A percentile compares a stretch with the other conserved stretches of the same genome.
phyloP scores from a whole-genome alignment of 495 filamentous ascomycete species.

The Astrothelium macrocarpum region DNA sequence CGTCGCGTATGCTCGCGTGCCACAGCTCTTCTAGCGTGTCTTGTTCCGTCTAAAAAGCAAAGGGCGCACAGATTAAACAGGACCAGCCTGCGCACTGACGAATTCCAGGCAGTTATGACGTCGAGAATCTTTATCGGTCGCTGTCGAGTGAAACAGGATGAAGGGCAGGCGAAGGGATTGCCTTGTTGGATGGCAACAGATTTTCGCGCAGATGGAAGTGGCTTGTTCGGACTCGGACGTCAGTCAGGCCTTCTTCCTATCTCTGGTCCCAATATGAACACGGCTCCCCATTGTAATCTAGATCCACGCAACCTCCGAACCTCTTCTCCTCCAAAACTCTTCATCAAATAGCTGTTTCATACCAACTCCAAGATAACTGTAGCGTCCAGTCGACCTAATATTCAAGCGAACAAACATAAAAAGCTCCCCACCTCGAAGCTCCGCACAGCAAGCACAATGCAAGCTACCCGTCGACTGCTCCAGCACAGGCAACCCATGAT shows the following conservation, averaged over 20 bases:
- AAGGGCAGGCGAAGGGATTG: background rate
- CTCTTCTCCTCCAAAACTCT: too few relatives aligned
- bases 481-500: slow-evolving; percentile 50
- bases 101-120: background rate
- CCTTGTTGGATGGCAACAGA: background rate
- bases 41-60: background rate
- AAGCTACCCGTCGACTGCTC: slow-evolving; percentile 27
- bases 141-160: background rate
- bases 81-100: background rate
- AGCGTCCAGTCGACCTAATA: too few relatives aligned
- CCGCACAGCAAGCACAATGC: slow-evolving; percentile 21
- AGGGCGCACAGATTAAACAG: background rate
- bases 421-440: background rate
- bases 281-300: background rate
- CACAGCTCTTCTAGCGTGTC: background rate
- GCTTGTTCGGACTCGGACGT: background rate
- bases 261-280: background rate
- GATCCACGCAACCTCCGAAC: background rate
- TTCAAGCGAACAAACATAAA: background rate
- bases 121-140: background rate
- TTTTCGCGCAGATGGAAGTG: background rate
- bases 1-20: background rate
- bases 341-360: too few relatives aligned
- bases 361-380: too few relatives aligned
- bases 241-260: background rate